Percentiles rank a stretch among this genome's conserved stretches.
phyloP scores from a whole-genome alignment of 768 basidiomycete species.

The Termitomyces sp. region DNA sequence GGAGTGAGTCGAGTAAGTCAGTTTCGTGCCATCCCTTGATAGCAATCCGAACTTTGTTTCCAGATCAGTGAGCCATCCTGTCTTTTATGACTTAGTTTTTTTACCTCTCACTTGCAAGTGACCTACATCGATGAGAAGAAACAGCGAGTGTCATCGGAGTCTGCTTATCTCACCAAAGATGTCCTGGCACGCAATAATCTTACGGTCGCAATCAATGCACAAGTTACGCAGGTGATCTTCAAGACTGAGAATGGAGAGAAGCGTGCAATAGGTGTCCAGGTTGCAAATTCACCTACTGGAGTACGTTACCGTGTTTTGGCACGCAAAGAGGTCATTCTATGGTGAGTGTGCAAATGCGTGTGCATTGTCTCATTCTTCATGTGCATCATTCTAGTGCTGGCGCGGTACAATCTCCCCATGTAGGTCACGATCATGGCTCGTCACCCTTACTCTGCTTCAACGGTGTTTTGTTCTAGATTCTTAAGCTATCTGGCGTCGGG shows the following conservation, averaged over 20 bases:
- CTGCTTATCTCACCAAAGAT: slow-evolving; percentile 59
- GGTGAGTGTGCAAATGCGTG: slow-evolving; percentile 33
- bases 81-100: neutral
- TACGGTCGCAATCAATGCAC: slow-evolving; percentile 49
- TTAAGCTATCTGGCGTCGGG: slow-evolving; percentile 75
- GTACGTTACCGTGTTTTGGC: slow-evolving; percentile 40
- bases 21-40: neutral
- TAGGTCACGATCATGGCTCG: slow-evolving; percentile 11
- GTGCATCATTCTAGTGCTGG: slow-evolving; percentile 36
- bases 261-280: slow-evolving; percentile 59
- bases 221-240: slow-evolving; percentile 54
- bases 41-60: neutral
- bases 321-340: slow-evolving; percentile 54
- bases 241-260: slow-evolving; percentile 31
- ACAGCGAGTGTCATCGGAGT: slow-evolving; percentile 56
- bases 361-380: neutral
- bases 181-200: slow-evolving; percentile 64
- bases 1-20: slow-evolving; percentile 54
- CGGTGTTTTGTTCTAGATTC: slow-evolving; percentile 34
- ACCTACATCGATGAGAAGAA: slow-evolving; percentile 53
- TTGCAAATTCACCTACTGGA: slow-evolving; percentile 31
- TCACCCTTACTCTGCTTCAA: neutral
- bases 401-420: slow-evolving; percentile 54
- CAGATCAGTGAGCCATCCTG: slow-evolving; percentile 35
- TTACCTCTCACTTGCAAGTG: slow-evolving; percentile 34